Conservation (phyloP, 2,329 filamentous ascomycete genomes). For the Exserohilum rostratum region DNA sequence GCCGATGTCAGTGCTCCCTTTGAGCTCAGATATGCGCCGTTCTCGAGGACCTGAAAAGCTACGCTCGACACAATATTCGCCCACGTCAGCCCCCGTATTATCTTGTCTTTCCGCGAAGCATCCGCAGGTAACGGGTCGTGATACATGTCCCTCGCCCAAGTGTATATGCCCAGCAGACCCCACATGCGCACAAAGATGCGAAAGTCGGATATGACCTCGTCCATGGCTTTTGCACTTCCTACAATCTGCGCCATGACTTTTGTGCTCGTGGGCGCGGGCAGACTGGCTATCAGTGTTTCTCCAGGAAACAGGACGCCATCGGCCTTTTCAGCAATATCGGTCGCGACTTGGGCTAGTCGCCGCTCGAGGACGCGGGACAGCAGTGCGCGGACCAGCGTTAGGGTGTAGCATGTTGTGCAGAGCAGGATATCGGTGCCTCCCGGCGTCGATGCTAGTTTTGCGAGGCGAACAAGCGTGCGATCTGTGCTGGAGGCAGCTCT, state of each 20-base stretch:
- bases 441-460: conserved; percentile 49
- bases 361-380: conserved; percentile 46
- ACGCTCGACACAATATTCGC: conserved; percentile 72
- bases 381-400: conserved; percentile 50
- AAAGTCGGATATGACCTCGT: conserved; percentile 70
- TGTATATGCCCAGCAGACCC: conserved; percentile 75
- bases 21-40: conserved; percentile 75
- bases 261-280: conserved; percentile 43
- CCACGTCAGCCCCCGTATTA: conserved; percentile 60
- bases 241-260: conserved; percentile 42
- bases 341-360: conserved; percentile 45
- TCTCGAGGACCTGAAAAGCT: conserved; percentile 80
- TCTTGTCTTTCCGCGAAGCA: conserved; percentile 36
- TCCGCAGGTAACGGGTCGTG: conserved; percentile 30
- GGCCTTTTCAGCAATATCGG: conserved; percentile 48
- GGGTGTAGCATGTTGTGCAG: conserved; percentile 53
- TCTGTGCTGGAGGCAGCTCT: conserved; percentile 37
- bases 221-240: conserved; percentile 56
- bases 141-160: conserved; percentile 62
- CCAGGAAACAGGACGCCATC: conserved; percentile 49
- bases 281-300: conserved; percentile 48
- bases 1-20: conserved; percentile 68
- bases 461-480: conserved; percentile 41
- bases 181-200: conserved; percentile 78
- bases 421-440: conserved; percentile 50